phyloP scores from a whole-genome alignment of 1,139 yeast genomes.

The Casaregolazyma suthepensis region DNA sequence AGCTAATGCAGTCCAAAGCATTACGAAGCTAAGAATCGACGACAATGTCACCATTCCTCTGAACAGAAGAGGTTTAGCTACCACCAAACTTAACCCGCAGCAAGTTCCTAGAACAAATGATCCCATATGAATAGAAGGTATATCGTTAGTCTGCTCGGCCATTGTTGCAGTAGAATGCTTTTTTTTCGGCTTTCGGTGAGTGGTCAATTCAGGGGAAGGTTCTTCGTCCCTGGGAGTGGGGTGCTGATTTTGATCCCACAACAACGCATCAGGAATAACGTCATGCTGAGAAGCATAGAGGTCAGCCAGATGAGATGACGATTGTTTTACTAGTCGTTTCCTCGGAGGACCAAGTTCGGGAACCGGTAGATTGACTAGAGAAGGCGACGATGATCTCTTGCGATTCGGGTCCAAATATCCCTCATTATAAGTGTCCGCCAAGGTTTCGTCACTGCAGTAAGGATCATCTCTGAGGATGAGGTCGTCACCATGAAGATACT shows the following conservation, averaged over 20 bases:
- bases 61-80: conserved; percentile 4
- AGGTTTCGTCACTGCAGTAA: background rate
- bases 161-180: background rate
- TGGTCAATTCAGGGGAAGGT: background rate
- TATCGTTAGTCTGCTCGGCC: background rate
- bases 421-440: background rate
- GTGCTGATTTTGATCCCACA: background rate
- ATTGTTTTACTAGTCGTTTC: conserved; percentile 3
- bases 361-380: conserved; percentile 4
- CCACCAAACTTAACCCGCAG: conserved; percentile 1
- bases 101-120: conserved; percentile 4
- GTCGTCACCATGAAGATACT: background rate
- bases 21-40: background rate
- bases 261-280: background rate
- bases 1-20: conserved; percentile 3
- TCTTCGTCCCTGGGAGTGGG: background rate
- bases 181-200: background rate
- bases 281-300: background rate
- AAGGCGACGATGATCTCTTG: conserved; percentile 4
- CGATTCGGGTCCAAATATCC: background rate
- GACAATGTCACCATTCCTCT: conserved; percentile 5
- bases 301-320: conserved; percentile 1
- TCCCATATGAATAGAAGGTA: background rate
- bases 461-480: background rate
- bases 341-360: conserved; percentile 8